Evolutionary conservation across 1,284 basidiomycete species (phyloP), one percentile per base, ranked within the genome.

Genomic region (Papiliotrema terrestris): DNA sequence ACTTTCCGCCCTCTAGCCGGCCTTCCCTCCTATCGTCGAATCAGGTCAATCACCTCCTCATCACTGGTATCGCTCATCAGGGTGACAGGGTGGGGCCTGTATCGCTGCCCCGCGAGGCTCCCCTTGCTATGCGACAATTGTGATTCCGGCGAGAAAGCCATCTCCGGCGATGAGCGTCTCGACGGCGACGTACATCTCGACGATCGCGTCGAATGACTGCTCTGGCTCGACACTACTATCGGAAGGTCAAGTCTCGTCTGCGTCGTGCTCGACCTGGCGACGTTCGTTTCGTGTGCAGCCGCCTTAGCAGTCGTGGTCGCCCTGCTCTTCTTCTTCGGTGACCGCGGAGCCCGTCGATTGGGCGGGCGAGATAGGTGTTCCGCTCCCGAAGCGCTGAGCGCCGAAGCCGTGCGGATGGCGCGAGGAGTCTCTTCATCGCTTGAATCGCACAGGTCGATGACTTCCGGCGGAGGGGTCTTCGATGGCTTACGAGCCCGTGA

Each of bases 381-480:
- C n/a, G n/a, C 19, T 6, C 17, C 17, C 38, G 43, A 15, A 2
- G 48, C 37, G 6, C 39, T 8, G n/a, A 38, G n/a, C 5, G 19
- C 19, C n/a, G 41, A 8, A 9, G 20, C 20, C 6, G 17, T 51
- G 41, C 42, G 43, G 37, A 38, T 39, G 39, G 49, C 32, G 17
- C 23, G 20, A 14, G 53, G 50, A 29, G 50, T 45, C 1, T 50
- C 54, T 5, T 58, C 54, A 15, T 55, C 51, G 20, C 41, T 56
- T 14, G 56, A 61, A 11, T 32, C 29, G 23, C 60, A 61, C 2
- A 61, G 39, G 36, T 61, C 57, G 35, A 61, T 61, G 11, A 57
- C 57, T 14, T 53, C 51, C 43, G 20, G 17, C 25, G 19, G n/a
- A 19, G 23, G 15, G 14, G 45, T 26, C 22, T 38, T 49, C 19